A percentile compares a stretch with the other conserved stretches of the same genome.
Conservation (phyloP, 2,329 filamentous ascomycete species). For the Fusarium praegraminearum region DNA sequence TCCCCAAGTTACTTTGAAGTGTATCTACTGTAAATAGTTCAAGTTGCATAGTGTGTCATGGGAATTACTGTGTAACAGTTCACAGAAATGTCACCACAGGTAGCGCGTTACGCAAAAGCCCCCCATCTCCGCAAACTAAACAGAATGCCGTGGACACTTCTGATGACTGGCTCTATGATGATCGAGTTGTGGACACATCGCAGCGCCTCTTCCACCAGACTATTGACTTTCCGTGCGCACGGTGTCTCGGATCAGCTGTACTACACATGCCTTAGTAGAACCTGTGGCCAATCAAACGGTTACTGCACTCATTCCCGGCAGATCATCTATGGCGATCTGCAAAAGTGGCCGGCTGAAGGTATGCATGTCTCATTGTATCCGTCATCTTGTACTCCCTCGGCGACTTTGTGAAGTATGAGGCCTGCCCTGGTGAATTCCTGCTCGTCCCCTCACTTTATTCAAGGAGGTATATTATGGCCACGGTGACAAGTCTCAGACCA, state of each 20-base stretch:
- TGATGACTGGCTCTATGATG: not conserved
- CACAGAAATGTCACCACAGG: accelerated
- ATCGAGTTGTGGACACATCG: not conserved
- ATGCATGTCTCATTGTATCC: not conserved
- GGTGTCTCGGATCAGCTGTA: not conserved
- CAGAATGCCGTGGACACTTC: not conserved
- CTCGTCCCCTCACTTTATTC: not conserved
- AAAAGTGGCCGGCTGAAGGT: not conserved
- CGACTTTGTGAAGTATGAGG: not conserved
- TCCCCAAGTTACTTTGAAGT: not conserved
- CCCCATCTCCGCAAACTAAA: not conserved
- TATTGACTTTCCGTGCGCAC: not conserved
- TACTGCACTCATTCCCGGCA: too few species aligned
- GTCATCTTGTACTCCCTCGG: not conserved
- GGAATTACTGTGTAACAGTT: accelerated
- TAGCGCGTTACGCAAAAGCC: not conserved
- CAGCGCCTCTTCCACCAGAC: accelerated
- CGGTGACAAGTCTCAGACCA: accelerated
- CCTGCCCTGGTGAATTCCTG: accelerated
- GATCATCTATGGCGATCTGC: not conserved
- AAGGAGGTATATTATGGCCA: not conserved
- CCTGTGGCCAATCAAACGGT: not conserved
- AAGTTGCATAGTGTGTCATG: not conserved
- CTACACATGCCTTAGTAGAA: not conserved
- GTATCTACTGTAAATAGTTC: not conserved